These are phyloP conservation scores for Endoconidiophora polonica DNA, from an alignment of 2,329 filamentous ascomycete genomes.

Conservation along the genomic window DNA sequence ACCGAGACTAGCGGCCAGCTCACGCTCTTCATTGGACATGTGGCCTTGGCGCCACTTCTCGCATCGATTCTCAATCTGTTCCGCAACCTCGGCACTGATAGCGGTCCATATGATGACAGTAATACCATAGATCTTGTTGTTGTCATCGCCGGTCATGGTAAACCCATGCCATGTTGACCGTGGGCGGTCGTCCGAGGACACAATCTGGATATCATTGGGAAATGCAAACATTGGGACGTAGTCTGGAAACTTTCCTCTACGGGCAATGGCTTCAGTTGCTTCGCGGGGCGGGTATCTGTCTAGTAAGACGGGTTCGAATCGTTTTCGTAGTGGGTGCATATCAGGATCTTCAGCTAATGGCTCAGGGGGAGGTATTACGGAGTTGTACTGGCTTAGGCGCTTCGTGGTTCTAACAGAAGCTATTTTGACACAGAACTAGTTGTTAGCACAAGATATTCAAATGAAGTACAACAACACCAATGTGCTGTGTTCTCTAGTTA, in stretches of 20 bases:
- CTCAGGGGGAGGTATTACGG: slow-evolving; percentile 85
- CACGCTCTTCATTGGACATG: slow-evolving; percentile 81
- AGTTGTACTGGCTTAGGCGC: slow-evolving; percentile 92
- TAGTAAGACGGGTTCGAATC: slow-evolving; percentile 89
- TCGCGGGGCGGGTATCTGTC: slow-evolving; percentile 82
- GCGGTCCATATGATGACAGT: slow-evolving; percentile 88
- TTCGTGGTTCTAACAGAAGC: slow-evolving; percentile 61
- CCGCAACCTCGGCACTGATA: slow-evolving; percentile 62
- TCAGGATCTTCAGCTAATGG: slow-evolving; percentile 76
- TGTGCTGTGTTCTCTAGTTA: too few species aligned
- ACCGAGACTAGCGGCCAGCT: slow-evolving; percentile 80
- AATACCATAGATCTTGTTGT: slow-evolving; percentile 80
- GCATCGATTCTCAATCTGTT: slow-evolving; percentile 66
- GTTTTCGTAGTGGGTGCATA: slow-evolving; percentile 87
- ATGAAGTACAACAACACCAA: too few species aligned
- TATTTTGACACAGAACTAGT: slow-evolving; percentile 16
- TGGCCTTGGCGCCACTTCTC: slow-evolving; percentile 72
- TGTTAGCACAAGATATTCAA: slow-evolving; percentile 11
- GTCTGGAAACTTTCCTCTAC: slow-evolving; percentile 78
- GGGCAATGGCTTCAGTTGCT: slow-evolving; percentile 61
- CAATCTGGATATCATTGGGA: slow-evolving; percentile 92
- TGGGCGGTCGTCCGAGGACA: slow-evolving; percentile 85
- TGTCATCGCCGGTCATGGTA: slow-evolving; percentile 89
- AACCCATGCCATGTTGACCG: slow-evolving; percentile 98
- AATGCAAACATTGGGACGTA: slow-evolving; percentile 99